Evolutionary conservation across 192 early-diverging fungal species (phyloP), one percentile per base, ranked within the genome.

Genomic region (Obelidium mucronatum): DNA sequence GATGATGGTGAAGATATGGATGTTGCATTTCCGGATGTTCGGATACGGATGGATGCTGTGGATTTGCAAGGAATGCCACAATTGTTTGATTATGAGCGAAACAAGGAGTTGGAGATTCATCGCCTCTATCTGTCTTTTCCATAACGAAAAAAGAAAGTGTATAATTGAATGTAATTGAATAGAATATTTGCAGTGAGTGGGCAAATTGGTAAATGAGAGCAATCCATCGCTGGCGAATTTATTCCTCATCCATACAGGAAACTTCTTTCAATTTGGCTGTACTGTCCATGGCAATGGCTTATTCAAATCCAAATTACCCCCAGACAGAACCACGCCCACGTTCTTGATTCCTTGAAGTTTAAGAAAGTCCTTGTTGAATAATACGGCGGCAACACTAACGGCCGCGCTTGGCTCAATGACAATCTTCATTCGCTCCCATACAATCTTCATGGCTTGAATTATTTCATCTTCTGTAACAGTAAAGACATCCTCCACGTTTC

Each of bases 391-490:
- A 22, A 89, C 78, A 34, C 79, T 78, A 35, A 86, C 85, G 11
- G 82, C 83, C 0, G 86, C 77, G 51, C 80, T 82, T 34, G 88
- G 87, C 70, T 89, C 88, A 52, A 88, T 80, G 4, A 81, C 75
- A 17, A 89, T 33, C 64, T 89, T 89, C 79, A 86, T 80, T 26
- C 86, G 82, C 66, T 76, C 79, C 69, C 72, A 89, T 22, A 89
- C 79, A 6, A 86, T 35, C 51, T 80, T 24, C 82, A 84, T 89
- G 6, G 88, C 80, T 17, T 79, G 40, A 39, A 86, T 67, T 61
- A 89, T 89, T 26, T 88, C 64, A 33, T 79, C 75, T 60, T 89
- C 88, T 17, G 81, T 72, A 1, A 89, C 88, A 36, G 84, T 87
- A 63, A 79, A 86, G 2, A 90, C 79, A 48, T 70, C 76, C 65